Conservation (phyloP, 78 protist species). For the Polysphondylium violaceum region DNA sequence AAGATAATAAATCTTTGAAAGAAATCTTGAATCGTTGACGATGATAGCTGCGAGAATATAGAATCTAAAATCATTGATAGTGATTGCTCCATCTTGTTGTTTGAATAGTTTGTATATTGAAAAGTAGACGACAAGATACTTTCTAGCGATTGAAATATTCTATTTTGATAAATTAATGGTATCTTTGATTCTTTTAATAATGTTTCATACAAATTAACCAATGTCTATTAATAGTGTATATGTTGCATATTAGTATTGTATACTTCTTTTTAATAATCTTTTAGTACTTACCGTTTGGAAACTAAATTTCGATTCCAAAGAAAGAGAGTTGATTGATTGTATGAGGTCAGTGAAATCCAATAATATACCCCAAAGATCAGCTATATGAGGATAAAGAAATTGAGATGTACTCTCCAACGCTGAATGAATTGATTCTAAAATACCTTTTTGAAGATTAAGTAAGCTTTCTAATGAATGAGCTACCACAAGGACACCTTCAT, state of each 20-base stretch:
- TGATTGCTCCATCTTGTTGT: too few relatives aligned
- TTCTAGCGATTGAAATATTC: too few relatives aligned
- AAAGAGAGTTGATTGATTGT: too few relatives aligned
- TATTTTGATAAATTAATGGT: too few relatives aligned
- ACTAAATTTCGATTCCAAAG: too few relatives aligned
- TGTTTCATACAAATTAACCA: not conserved
- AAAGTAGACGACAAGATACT: too few relatives aligned
- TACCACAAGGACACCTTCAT: conserved; percentile 31
- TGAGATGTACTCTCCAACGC: conserved; percentile 1
- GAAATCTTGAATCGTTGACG: not conserved
- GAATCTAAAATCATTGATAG: conserved; percentile 3
- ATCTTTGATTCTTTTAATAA: conserved; percentile 21
- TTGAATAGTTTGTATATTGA: too few relatives aligned
- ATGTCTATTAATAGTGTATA: not conserved
- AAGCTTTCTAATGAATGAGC: conserved; percentile 6
- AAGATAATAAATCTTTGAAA: too few relatives aligned
- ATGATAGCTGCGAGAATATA: conserved; percentile 7
- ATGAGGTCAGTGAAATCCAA: too few relatives aligned
- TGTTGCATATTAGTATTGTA: too few relatives aligned
- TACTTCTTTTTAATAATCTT: too few relatives aligned
- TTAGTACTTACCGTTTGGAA: too few relatives aligned
- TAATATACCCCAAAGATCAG: conserved; percentile 9
- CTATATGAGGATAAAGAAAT: not conserved
- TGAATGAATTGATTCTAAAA: not conserved
- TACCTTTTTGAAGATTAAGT: conserved; percentile 4